A percentile compares a stretch with the other conserved stretches of the same genome.
Conservation (phyloP, 306 rosid species). For the Prunus mongolica region DNA sequence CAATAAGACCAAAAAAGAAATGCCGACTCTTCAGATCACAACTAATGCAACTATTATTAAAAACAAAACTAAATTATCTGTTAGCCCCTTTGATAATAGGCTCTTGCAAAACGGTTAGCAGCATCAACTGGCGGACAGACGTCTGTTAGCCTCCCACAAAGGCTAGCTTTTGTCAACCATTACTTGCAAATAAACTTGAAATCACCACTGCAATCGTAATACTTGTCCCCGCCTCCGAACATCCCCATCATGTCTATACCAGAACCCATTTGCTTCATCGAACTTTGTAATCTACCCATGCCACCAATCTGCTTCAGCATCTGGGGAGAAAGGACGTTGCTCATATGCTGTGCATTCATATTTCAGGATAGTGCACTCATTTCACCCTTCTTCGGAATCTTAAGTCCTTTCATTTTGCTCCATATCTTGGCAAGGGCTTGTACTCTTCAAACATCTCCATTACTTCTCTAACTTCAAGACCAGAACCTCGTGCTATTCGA, state of each 20-base stretch:
- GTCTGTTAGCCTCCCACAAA: background rate
- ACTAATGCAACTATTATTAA: background rate
- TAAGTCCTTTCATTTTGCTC: conserved; percentile 68
- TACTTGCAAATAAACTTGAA: conserved; percentile 2
- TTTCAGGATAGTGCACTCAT: conserved; percentile 66
- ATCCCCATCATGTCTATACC: conserved; percentile 80
- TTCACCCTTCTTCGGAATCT: conserved; percentile 72
- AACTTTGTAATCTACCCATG: conserved; percentile 67
- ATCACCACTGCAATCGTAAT: background rate
- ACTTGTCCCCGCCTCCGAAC: conserved; percentile 69
- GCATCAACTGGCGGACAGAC: background rate
- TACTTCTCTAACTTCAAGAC: conserved; percentile 56
- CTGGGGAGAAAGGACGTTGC: conserved; percentile 39
- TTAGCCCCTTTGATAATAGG: background rate
- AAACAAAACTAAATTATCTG: background rate
- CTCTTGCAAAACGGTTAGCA: background rate
- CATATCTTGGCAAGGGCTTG: conserved; percentile 65
- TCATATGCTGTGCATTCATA: conserved; percentile 69
- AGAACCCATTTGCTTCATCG: conserved; percentile 85
- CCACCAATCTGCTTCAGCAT: conserved; percentile 83
- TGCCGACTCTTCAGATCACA: background rate
- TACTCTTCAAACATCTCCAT: conserved; percentile 77
- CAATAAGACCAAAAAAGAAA: background rate
- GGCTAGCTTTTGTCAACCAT: background rate
- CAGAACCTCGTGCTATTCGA: conserved; percentile 76